phyloP scores from a whole-genome alignment of 2,329 filamentous ascomycete genomes.

The Colletotrichum sansevieriae region DNA sequence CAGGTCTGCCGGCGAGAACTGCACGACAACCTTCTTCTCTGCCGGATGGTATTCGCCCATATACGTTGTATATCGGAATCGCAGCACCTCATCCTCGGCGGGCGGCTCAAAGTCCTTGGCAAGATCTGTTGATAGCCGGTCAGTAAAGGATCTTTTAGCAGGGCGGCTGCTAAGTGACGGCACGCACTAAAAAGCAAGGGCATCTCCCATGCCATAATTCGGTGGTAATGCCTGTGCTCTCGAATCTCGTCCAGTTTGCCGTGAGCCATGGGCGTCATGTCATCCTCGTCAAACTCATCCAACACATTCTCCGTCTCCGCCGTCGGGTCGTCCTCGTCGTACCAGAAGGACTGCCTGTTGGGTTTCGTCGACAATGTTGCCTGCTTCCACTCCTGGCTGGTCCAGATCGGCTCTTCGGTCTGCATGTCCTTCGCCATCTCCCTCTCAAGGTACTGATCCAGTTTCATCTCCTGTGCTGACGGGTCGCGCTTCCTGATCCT shows the following conservation, averaged over 20 bases:
- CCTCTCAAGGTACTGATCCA: conserved; percentile 33
- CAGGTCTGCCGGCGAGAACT: conserved; percentile 84
- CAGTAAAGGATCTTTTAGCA: conserved; percentile 23
- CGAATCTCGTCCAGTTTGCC: conserved; percentile 88
- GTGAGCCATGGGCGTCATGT: conserved; percentile 87
- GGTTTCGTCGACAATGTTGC: conserved; percentile 45
- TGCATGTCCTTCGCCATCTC: conserved; percentile 25
- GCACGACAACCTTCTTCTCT: conserved; percentile 92
- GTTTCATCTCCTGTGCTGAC: conserved; percentile 35
- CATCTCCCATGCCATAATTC: conserved; percentile 95
- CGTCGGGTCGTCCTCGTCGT: conserved; percentile 62
- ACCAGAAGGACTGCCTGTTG: conserved; percentile 61
- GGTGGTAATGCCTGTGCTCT: conserved; percentile 88
- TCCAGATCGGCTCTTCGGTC: conserved; percentile 21
- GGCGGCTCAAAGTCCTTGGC: conserved; percentile 85
- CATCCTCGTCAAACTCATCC: conserved; percentile 80
- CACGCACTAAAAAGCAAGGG: conserved; percentile 86
- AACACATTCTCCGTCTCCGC: conserved; percentile 63
- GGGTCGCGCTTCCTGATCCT: conserved; percentile 49
- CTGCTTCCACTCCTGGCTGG: conserved; percentile 42
- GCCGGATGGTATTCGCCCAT: conserved; percentile 95
- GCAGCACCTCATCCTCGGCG: conserved; percentile 75
- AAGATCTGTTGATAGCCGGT: conserved; percentile 70
- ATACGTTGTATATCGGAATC: conserved; percentile 97
- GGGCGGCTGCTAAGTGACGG: neutral